Conservation (phyloP, 306 rosid genomes). For the Senna siamea region DNA sequence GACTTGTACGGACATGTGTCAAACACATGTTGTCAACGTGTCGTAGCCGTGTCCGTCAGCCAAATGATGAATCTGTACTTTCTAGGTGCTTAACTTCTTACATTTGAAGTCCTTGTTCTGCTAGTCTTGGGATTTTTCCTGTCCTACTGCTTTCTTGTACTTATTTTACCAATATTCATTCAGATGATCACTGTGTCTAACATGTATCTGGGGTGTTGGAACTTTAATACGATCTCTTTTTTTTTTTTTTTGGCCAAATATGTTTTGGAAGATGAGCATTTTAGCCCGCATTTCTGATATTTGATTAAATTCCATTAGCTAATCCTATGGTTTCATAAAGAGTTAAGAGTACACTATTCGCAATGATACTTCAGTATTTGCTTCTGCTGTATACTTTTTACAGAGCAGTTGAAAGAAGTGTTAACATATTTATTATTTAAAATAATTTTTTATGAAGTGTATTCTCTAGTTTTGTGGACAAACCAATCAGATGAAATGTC, state of each 20-base stretch:
- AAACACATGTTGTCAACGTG: too few species aligned
- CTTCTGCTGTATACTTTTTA: neutral
- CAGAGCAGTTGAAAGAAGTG: neutral
- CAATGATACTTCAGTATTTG: neutral
- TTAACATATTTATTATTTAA: neutral
- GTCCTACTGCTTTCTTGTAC: neutral
- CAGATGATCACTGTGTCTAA: neutral
- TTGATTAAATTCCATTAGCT: neutral
- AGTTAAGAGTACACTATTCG: neutral
- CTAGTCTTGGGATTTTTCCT: neutral
- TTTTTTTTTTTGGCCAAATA: neutral
- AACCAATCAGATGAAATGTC: slow-evolving; percentile 8
- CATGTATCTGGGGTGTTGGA: neutral
- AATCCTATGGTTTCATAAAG: neutral
- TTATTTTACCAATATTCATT: neutral
- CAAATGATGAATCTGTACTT: too few species aligned
- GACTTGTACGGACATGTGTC: too few species aligned
- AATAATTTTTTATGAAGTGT: neutral
- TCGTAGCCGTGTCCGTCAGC: too few species aligned
- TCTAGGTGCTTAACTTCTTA: neutral
- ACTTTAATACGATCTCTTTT: neutral
- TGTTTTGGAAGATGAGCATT: neutral
- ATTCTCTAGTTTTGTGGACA: neutral
- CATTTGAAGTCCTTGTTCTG: neutral
- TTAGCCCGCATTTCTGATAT: neutral